Evolutionary conservation across 2,329 filamentous ascomycete species (phyloP).

Genomic region (Xylariaceae sp.): DNA sequence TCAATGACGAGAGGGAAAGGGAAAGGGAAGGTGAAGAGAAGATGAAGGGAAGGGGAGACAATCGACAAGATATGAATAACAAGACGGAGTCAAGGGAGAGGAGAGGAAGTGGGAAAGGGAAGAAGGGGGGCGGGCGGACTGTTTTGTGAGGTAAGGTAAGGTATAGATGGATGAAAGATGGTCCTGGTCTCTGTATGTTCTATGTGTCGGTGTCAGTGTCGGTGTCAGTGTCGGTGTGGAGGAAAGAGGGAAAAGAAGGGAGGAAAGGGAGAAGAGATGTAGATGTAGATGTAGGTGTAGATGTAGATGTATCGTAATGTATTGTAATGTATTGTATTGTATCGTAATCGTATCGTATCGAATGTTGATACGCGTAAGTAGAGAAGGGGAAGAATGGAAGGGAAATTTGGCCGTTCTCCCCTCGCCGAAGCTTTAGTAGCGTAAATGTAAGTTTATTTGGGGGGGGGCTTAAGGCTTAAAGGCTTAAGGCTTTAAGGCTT

Average conservation of each 20-base stretch:
- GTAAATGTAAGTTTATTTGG: too few relatives aligned
- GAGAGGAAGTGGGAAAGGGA: not conserved
- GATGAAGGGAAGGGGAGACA: slow-evolving; percentile 6
- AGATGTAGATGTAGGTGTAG: too few relatives aligned
- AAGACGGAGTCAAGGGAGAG: too few relatives aligned
- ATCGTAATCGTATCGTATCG: too few relatives aligned
- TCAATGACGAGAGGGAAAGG: too few relatives aligned
- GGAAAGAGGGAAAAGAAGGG: slow-evolving; percentile 1
- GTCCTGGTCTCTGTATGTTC: slow-evolving; percentile 6
- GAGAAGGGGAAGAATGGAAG: slow-evolving; percentile 9
- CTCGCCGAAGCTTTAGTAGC: too few relatives aligned
- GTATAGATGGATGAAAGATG: slow-evolving; percentile 5
- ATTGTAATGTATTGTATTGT: too few relatives aligned
- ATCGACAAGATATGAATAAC: not conserved
- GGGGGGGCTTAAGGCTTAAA: too few relatives aligned
- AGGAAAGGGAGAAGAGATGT: slow-evolving; percentile 3
- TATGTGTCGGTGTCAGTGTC: not conserved
- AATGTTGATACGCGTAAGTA: too few relatives aligned
- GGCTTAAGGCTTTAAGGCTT: too few relatives aligned
- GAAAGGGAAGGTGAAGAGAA: not conserved
- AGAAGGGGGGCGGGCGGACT: not conserved
- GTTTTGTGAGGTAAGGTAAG: not conserved
- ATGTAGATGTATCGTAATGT: too few relatives aligned
- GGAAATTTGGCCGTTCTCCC: slow-evolving; percentile 4
- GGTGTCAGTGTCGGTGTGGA: not conserved